These are phyloP conservation scores for Gleditsia sinensis DNA, from an alignment of 306 rosid genomes.

Conservation along the genomic window DNA sequence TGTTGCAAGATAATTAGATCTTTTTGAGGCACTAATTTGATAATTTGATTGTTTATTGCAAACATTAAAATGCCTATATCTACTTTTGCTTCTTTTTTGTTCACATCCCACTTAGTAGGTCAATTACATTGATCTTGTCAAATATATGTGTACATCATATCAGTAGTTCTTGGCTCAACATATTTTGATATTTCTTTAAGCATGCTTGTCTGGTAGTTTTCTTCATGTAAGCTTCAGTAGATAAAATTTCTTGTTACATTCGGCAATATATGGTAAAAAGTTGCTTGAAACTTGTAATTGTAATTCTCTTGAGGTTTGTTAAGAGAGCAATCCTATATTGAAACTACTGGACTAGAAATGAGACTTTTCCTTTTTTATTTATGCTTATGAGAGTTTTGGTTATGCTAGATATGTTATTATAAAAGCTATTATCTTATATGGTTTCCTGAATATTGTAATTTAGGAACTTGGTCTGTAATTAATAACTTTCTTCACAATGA, in stretches of 20 bases:
- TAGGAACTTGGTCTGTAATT: slow-evolving; percentile 2
- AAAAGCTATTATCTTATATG: no score
- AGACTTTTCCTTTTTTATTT: no score
- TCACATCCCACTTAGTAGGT: neutral
- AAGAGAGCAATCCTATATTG: no score
- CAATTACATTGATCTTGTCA: neutral
- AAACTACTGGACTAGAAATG: no score
- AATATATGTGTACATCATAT: neutral
- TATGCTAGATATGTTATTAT: no score
- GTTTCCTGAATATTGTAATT: neutral
- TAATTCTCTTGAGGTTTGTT: neutral
- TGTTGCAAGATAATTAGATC: neutral
- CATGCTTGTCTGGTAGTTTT: neutral
- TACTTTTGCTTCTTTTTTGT: neutral
- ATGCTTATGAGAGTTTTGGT: no score
- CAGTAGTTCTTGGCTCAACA: no score
- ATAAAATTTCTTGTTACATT: slow-evolving; percentile 14
- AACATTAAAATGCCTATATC: neutral
- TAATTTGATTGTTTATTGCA: neutral
- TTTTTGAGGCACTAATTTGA: neutral
- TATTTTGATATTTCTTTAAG: neutral
- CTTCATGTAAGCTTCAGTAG: neutral
- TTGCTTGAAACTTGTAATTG: neutral
- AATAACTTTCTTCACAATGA: slow-evolving; percentile 2
- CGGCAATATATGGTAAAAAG: neutral